Evolutionary conservation across 2,329 filamentous ascomycete genomes (phyloP).

Genomic region (Phialocephala sp.): DNA sequence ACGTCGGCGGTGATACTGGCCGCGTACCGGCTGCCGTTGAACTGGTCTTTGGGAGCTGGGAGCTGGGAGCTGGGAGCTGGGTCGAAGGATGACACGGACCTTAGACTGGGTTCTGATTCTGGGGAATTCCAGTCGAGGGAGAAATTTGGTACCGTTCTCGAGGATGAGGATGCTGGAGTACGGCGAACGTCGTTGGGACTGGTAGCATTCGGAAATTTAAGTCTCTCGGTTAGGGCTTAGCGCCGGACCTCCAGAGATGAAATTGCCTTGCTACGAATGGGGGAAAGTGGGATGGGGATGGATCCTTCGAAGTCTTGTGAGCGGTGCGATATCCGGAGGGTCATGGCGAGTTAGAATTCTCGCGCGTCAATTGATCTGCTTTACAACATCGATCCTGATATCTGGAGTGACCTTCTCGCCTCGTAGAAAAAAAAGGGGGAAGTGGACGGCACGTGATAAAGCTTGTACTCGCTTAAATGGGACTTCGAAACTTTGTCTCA

Average conservation of each 20-base stretch:
- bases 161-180: neutral
- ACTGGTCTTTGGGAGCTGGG: neutral
- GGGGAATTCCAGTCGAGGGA: neutral
- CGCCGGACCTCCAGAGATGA: neutral
- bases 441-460: neutral
- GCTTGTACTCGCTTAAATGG: neutral
- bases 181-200: neutral
- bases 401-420: no score
- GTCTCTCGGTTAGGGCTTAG: neutral
- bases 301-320: neutral
- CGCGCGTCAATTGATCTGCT: neutral
- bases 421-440: no score
- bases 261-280: neutral
- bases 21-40: neutral
- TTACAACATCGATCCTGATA: no score
- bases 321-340: neutral
- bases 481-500: neutral
- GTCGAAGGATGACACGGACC: neutral
- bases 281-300: neutral
- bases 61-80: neutral
- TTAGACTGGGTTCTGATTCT: neutral
- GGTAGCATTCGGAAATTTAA: neutral
- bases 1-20: conserved; percentile 6
- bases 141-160: neutral
- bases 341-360: neutral